Percentiles rank a stretch among this genome's conserved stretches.
phyloP scores from a whole-genome alignment of 2,329 filamentous ascomycete genomes.

The Fusarium pininemorale region DNA sequence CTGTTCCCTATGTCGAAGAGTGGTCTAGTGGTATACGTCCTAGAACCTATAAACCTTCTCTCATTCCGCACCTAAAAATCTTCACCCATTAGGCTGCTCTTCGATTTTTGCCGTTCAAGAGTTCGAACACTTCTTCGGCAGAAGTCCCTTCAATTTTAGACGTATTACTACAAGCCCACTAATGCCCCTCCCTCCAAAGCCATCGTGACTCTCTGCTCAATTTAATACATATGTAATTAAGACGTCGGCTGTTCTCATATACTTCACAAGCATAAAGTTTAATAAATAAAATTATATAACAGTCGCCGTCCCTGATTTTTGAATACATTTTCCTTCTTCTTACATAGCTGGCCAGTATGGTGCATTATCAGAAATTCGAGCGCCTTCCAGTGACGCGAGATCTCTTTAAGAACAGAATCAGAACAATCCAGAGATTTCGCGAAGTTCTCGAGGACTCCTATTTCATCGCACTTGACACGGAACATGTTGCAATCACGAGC shows the following conservation, averaged over 20 bases:
- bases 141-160: fast-evolving
- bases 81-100: neutral
- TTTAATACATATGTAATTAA: no score
- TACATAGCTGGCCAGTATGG: conserved; percentile 47
- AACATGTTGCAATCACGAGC: conserved; percentile 69
- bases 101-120: neutral
- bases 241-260: no score
- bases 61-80: neutral
- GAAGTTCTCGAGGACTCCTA: conserved; percentile 50
- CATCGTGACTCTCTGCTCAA: no score
- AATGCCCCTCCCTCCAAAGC: no score
- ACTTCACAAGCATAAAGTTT: neutral
- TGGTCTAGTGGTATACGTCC: neutral
- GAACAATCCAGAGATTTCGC: neutral
- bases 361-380: conserved; percentile 42
- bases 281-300: neutral
- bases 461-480: conserved; percentile 56
- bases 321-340: fast-evolving
- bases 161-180: fast-evolving
- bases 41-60: neutral
- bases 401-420: conserved; percentile 24
- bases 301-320: fast-evolving
- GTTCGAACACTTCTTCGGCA: neutral
- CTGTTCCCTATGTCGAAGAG: neutral
- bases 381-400: conserved; percentile 10